Conservation (phyloP, 75 land plant genomes). For the Isoetes taiwanensis region DNA sequence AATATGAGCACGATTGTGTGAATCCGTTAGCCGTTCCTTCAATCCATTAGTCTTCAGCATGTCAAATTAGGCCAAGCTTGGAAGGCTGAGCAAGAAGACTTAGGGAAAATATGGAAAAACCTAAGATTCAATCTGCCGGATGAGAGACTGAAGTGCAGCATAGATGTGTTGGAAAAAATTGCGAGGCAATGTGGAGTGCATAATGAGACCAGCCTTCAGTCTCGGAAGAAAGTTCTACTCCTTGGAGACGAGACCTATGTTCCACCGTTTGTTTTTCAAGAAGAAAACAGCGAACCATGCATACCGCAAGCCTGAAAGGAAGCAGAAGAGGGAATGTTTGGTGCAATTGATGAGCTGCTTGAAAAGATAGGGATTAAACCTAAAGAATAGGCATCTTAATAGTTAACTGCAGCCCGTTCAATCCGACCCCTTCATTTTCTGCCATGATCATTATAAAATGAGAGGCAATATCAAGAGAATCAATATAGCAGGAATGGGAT, state of each 20-base stretch:
- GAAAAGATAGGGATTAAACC: constrained; percentile 11
- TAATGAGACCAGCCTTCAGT: constrained; percentile 25
- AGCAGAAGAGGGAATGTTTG: constrained; percentile 14
- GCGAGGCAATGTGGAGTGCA: constrained; percentile 6
- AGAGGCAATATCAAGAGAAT: constrained; percentile 8
- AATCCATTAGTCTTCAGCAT: no score
- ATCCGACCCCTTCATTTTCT: constrained; percentile 31
- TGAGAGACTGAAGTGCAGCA: constrained; percentile 23
- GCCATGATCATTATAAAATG: constrained; percentile 23
- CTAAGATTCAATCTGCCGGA: no score
- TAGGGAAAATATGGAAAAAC: no score
- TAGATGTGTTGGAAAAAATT: constrained; percentile 40
- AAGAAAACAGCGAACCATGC: constrained; percentile 2
- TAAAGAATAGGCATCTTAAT: constrained; percentile 17
- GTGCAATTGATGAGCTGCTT: constrained; percentile 27
- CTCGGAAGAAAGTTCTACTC: constrained; percentile 36
- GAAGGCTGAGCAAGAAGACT: no score
- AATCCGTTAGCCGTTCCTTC: no score
- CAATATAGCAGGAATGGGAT: constrained; percentile 48
- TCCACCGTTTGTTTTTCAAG: constrained; percentile 27
- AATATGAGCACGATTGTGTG: no score
- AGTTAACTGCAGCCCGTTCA: constrained; percentile 25
- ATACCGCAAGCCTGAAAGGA: constrained; percentile 21
- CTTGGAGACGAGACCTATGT: constrained; percentile 44
- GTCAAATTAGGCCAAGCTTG: no score